phyloP scores from a whole-genome alignment of 2,329 filamentous ascomycete genomes.

The Pseudogymnoascus sp. region DNA sequence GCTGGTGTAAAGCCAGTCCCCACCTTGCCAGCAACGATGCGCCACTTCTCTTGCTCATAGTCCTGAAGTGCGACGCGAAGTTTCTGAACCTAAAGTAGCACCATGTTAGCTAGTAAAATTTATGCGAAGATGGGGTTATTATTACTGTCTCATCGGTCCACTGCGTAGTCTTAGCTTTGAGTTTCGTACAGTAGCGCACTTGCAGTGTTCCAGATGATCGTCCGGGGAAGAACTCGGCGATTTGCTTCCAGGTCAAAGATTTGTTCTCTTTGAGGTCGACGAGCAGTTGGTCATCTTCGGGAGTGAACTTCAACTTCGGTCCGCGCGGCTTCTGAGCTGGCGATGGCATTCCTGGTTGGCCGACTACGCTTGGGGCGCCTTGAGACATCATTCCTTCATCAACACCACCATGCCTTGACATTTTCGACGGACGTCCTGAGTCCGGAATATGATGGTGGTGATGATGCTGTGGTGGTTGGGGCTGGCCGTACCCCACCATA shows the following conservation, averaged over 20 bases:
- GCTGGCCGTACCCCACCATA: slow-evolving; percentile 35
- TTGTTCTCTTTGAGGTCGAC: slow-evolving; percentile 92
- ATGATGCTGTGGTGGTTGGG: slow-evolving; percentile 35
- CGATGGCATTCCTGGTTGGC: slow-evolving; percentile 76
- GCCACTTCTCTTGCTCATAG: slow-evolving; percentile 89
- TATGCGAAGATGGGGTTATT: slow-evolving; percentile 16
- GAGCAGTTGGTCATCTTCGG: slow-evolving; percentile 80
- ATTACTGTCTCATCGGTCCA: slow-evolving; percentile 92
- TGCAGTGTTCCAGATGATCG: slow-evolving; percentile 84
- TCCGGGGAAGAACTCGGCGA: slow-evolving; percentile 90
- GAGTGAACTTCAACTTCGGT: slow-evolving; percentile 88
- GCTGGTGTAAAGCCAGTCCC: slow-evolving; percentile 81
- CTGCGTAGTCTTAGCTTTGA: slow-evolving; percentile 86
- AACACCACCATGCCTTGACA: slow-evolving; percentile 53
- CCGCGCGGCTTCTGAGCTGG: slow-evolving; percentile 75
- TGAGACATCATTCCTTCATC: slow-evolving; percentile 37
- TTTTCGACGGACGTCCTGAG: slow-evolving; percentile 60
- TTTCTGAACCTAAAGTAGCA: slow-evolving; percentile 58
- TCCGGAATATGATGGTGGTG: slow-evolving; percentile 81
- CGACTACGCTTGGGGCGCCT: slow-evolving; percentile 76
- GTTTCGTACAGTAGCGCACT: slow-evolving; percentile 88
- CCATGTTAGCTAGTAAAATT: neutral
- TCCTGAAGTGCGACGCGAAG: slow-evolving; percentile 70
- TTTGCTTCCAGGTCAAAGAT: slow-evolving; percentile 94
- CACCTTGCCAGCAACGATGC: slow-evolving; percentile 83